Evolutionary conservation across 805 yeast species (phyloP).

Genomic region (Ogataea glucozyma): DNA sequence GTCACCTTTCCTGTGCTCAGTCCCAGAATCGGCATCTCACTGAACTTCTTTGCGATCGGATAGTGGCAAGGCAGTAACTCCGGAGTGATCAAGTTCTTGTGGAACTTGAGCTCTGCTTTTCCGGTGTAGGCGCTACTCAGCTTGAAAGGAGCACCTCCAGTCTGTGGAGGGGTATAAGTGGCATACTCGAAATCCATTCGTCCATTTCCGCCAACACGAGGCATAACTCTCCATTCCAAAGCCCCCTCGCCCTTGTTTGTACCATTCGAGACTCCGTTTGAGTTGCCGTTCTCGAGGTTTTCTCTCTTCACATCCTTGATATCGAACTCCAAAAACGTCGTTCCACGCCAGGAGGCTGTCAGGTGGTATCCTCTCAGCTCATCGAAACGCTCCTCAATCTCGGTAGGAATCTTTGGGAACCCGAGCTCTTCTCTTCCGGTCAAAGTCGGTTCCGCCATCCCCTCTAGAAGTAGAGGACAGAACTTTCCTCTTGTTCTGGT

Average conservation of each 20-base stretch:
- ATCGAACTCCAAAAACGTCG: slow-evolving; percentile 12
- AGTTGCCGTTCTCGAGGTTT: not conserved
- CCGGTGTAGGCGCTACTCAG: slow-evolving; percentile 10
- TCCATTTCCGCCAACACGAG: slow-evolving; percentile 14
- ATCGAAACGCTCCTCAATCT: slow-evolving; percentile 7
- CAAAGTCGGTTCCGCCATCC: slow-evolving; percentile 13
- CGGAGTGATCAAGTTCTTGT: slow-evolving; percentile 11
- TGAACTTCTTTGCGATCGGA: slow-evolving; percentile 11
- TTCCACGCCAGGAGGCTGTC: slow-evolving; percentile 14
- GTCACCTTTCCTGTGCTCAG: slow-evolving; percentile 8
- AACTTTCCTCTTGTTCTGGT: slow-evolving; percentile 9
- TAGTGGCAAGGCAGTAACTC: slow-evolving; percentile 13
- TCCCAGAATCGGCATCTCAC: slow-evolving; percentile 13
- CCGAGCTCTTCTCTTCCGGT: slow-evolving; percentile 14
- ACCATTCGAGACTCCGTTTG: not conserved
- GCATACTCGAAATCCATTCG: slow-evolving; percentile 8
- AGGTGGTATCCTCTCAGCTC: slow-evolving; percentile 12
- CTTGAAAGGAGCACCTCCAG: slow-evolving; percentile 13
- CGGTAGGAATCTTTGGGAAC: slow-evolving; percentile 13
- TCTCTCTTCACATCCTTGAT: slow-evolving; percentile 10
- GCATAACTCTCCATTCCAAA: slow-evolving; percentile 12
- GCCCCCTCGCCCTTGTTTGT: slow-evolving; percentile 5
- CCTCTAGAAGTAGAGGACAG: slow-evolving; percentile 11
- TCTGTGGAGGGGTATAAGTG: slow-evolving; percentile 10
- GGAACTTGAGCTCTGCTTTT: slow-evolving; percentile 10